Base-by-base conservation (phyloP, 1,284 basidiomycete genomes). In the Ceratobasidium sp. region DNA sequence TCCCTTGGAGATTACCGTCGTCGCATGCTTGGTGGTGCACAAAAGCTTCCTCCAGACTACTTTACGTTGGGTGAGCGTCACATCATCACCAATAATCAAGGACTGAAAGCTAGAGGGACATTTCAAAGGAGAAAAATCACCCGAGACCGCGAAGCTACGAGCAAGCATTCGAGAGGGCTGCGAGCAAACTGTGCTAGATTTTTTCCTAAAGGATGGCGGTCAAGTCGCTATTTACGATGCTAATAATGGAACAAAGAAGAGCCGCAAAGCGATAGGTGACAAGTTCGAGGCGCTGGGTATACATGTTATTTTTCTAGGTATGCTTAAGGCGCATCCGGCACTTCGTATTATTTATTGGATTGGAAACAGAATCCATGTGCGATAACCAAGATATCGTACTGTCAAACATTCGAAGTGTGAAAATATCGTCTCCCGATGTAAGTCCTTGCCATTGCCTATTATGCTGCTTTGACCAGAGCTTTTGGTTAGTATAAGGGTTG, bases 171-270 rank as follows among this genome's bases (percentile, higher is more conserved):
- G 89, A 60, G 83, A 85, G 1, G 93, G 90, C 17, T 92, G 97
- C 73, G 94, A 98, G 79, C 84, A 91, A 76, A 83, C 89, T 64
- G 94, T 99, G 50, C 90, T 88, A 85, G 88, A 94, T 71, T 97
- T 92, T 79, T 99, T 97, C 80, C 85, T 87, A 25, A 68, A 72
- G 72, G 79, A 83, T 56, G 80, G 82, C 2, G 96, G 96, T 0
- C 96, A 99, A 78, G 96, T 99, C 17, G 94, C 96, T 35, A 96
- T 99, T 71, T 99, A 98, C 80, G 97, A 99, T 77, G 97, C 97
- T n/a, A 99, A 99, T 78, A 98, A 99, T 76, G 94, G 94, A 0
- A 89, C 87, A 10, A 82, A 84, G 53, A 84, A 82, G 49, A 84
- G 85, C 40, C 83, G 97, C 58, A 86, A 89, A 72, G 82, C 81